phyloP scores from a whole-genome alignment of 2,329 filamentous ascomycete species.

The Cladosporium sp. region DNA sequence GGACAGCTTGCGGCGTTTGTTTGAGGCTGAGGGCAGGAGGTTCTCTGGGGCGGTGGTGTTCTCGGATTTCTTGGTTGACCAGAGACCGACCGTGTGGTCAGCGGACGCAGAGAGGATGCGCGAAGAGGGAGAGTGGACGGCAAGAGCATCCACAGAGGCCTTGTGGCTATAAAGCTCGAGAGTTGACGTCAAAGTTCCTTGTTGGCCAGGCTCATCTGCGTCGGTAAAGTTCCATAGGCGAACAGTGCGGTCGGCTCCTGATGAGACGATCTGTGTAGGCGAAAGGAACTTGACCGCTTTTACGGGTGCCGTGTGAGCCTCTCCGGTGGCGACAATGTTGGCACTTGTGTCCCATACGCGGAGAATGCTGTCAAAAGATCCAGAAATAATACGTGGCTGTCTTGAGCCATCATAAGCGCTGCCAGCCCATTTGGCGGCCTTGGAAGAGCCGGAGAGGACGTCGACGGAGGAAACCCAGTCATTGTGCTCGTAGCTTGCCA shows the following conservation, averaged over 20 bases:
- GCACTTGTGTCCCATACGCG: slow-evolving; percentile 88
- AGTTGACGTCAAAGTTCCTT: slow-evolving; percentile 60
- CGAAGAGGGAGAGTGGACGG: slow-evolving; percentile 70
- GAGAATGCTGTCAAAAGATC: slow-evolving; percentile 85
- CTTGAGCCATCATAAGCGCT: slow-evolving; percentile 46
- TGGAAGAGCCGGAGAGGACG: slow-evolving; percentile 68
- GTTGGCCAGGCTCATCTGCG: slow-evolving; percentile 52
- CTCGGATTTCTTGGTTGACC: slow-evolving; percentile 77
- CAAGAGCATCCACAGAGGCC: slow-evolving; percentile 70
- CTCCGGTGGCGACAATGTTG: slow-evolving; percentile 76
- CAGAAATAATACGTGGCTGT: slow-evolving; percentile 79
- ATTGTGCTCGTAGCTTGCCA: slow-evolving; percentile 93
- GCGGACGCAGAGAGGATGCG: slow-evolving; percentile 82
- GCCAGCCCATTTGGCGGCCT: slow-evolving; percentile 55
- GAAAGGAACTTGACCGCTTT: slow-evolving; percentile 85
- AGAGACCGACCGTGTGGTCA: slow-evolving; percentile 83
- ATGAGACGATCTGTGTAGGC: slow-evolving; percentile 74
- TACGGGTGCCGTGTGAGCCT: slow-evolving; percentile 70
- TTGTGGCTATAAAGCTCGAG: slow-evolving; percentile 84
- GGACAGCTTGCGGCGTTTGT: slow-evolving; percentile 74
- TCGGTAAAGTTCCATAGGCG: slow-evolving; percentile 88
- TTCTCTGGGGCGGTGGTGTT: slow-evolving; percentile 71
- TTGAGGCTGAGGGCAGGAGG: slow-evolving; percentile 64
- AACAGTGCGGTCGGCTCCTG: slow-evolving; percentile 80
- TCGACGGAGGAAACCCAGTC: slow-evolving; percentile 94